phyloP scores from a whole-genome alignment of 169 alveolate genomes.

The Cryptosporidium meleagridis region DNA sequence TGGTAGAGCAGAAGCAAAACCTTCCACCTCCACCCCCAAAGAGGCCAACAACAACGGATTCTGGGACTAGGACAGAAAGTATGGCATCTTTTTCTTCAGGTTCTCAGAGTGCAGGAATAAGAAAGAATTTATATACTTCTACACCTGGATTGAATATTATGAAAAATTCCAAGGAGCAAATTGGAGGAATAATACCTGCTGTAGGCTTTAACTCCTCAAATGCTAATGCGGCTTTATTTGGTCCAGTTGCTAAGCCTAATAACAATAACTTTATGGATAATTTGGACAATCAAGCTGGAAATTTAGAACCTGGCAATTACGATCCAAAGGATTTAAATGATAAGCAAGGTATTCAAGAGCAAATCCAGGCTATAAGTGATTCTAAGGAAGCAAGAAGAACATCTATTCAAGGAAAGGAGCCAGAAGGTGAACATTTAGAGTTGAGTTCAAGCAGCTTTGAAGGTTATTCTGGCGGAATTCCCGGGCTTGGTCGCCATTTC shows the following conservation, averaged over 20 bases:
- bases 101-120: conserved; percentile 6
- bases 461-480: neutral
- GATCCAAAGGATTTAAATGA: neutral
- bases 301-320: neutral
- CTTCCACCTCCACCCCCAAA: conserved; percentile 62
- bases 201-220: neutral
- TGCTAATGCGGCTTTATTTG: neutral
- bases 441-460: neutral
- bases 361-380: neutral
- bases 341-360: neutral
- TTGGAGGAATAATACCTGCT: conserved; percentile 23
- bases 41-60: conserved; percentile 51
- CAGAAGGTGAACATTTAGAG: neutral
- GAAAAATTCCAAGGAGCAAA: conserved; percentile 9
- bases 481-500: neutral
- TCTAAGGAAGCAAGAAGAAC: neutral
- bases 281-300: neutral
- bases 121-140: conserved; percentile 42
- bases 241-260: neutral
- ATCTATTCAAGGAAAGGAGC: neutral
- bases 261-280: neutral
- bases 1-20: conserved; percentile 48
- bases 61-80: conserved; percentile 48
- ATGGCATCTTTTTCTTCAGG: conserved; percentile 8
- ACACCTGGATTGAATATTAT: conserved; percentile 60